Evolutionary conservation across 805 yeast species (phyloP), one percentile per base, ranked within the genome.

Genomic region (Torulaspora delbrueckii): DNA sequence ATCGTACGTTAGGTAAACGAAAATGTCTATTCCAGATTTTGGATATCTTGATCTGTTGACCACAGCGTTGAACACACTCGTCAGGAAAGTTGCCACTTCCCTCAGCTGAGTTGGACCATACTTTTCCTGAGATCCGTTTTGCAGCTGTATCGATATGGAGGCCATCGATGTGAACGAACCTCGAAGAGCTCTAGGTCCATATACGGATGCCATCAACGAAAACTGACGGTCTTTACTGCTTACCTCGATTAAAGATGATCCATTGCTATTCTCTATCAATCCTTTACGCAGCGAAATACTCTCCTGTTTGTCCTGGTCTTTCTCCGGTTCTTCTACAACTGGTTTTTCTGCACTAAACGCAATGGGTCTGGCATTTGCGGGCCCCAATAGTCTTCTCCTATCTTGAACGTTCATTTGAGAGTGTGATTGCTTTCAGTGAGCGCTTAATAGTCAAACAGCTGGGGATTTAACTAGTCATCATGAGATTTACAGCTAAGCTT

Each of bases 141-240:
- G 67, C 27, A 71, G 46, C 24, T 63, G 67, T 12, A 86, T 88
- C 23, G 81, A 75, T 34, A 86, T 67, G 4, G 79, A 72, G 2
- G 90, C 90, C 41, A 78, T 70, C 18, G 83, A 80, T 31, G 78
- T 72, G 61, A 83, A 86, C 3, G 86, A 76, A 2, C 88, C 87
- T 49, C 86, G 72, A 50, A 78, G 81, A 6, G 98, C 96, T 53
- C 89, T 74, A 3, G 98, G 98, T 0, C 98, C 98, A 65, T 81
- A 86, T 0, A 91, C 81, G 3, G 88, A 75, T 1, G 84, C 83
- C 44, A 82, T 78, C 5, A 88, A 65, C 37, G 81, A 57, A 2
- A 57, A 47, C 30, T 56, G 59, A 30, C 70, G 76, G n/a, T 35
- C 41, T 22, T 34, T 44, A n/a, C 48, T 43, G 22, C 77, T 77